phyloP scores from a whole-genome alignment of 129 eudicot species.

The Tagetes patula region DNA sequence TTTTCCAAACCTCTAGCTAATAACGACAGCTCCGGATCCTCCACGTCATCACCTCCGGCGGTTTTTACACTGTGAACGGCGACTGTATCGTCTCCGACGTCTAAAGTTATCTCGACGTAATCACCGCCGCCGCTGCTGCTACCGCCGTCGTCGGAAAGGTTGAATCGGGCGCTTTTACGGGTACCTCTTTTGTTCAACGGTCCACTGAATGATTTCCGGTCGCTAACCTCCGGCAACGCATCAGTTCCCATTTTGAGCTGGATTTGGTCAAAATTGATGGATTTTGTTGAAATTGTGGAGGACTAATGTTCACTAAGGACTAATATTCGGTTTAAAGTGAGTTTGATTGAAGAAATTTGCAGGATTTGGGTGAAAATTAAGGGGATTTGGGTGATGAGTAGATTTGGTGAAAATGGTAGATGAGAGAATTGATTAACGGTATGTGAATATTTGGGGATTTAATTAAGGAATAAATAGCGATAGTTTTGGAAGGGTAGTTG shows the following conservation, averaged over 20 bases:
- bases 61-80: constrained; percentile 58
- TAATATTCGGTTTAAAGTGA: neutral
- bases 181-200: constrained; percentile 9
- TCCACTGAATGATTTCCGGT: constrained; percentile 13
- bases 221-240: constrained; percentile 14
- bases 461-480: neutral
- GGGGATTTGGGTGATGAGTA: neutral
- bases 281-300: too few relatives aligned
- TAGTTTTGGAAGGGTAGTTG: neutral
- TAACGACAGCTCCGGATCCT: constrained; percentile 34
- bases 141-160: neutral
- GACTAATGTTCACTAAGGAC: neutral
- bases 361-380: neutral
- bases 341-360: neutral
- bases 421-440: neutral
- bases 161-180: constrained; percentile 3
- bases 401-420: neutral
- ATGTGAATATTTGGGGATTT: neutral
- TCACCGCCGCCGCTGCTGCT: constrained; percentile 2
- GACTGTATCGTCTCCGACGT: constrained; percentile 52
- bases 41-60: constrained; percentile 44
- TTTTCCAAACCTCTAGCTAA: constrained; percentile 49
- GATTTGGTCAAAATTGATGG: neutral
- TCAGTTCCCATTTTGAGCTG: neutral
- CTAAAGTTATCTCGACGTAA: constrained; percentile 27